phyloP scores from a whole-genome alignment of 2,329 filamentous ascomycete genomes.

The Aspergillus sclerotialis region DNA sequence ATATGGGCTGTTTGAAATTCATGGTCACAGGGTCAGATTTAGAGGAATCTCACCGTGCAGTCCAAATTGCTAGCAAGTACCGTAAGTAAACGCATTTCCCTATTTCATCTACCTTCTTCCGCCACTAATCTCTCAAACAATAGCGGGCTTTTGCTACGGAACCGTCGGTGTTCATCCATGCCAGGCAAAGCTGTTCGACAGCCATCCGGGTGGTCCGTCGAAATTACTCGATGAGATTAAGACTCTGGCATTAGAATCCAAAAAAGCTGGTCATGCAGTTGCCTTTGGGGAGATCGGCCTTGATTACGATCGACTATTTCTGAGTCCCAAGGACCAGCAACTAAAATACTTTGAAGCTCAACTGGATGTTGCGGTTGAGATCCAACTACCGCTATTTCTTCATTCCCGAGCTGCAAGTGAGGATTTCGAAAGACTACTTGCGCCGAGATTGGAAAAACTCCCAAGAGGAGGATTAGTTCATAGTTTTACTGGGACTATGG shows the following conservation, averaged over 20 bases:
- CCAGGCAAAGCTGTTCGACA: slow-evolving; percentile 70
- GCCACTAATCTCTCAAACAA: slow-evolving; percentile 7
- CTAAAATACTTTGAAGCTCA: slow-evolving; percentile 79
- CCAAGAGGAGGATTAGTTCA: slow-evolving; percentile 80
- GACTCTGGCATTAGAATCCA: slow-evolving; percentile 55
- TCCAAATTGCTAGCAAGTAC: slow-evolving; percentile 66
- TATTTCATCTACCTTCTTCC: slow-evolving; percentile 5
- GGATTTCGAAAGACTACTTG: slow-evolving; percentile 73
- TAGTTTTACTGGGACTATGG: slow-evolving; percentile 82
- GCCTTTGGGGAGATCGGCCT: slow-evolving; percentile 94
- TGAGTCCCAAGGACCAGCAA: slow-evolving; percentile 72
- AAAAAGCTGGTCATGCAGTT: slow-evolving; percentile 53
- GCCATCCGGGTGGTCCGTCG: slow-evolving; percentile 40
- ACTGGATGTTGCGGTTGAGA: slow-evolving; percentile 66
- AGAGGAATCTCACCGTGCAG: slow-evolving; percentile 65
- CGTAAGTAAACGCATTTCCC: slow-evolving; percentile 47
- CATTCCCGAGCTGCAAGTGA: slow-evolving; percentile 81
- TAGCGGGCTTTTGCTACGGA: slow-evolving; percentile 75
- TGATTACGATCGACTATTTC: slow-evolving; percentile 87
- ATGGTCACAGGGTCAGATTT: slow-evolving; percentile 92
- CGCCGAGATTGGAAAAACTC: slow-evolving; percentile 56
- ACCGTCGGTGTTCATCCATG: slow-evolving; percentile 95
- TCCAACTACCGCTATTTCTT: slow-evolving; percentile 81
- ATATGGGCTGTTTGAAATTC: slow-evolving; percentile 78
- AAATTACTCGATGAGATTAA: slow-evolving; percentile 53